Conservation (phyloP, 306 rosid genomes). For the Macrotyloma uniflorum region DNA sequence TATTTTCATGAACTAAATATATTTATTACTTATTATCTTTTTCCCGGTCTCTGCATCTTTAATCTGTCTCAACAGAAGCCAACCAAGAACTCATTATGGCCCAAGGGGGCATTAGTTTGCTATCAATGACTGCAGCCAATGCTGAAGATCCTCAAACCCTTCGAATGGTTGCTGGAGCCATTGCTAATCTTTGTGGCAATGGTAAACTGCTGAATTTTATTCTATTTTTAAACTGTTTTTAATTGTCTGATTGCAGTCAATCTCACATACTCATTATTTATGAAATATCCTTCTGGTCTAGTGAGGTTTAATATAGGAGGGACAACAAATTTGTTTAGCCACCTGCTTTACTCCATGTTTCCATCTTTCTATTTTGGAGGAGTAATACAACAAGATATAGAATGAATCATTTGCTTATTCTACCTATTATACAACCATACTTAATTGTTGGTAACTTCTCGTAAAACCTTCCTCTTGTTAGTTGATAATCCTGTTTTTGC, state of each 20-base stretch:
- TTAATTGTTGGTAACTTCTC: not conserved
- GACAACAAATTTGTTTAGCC: constrained; percentile 31
- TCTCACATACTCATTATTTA: constrained; percentile 1
- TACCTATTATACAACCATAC: not conserved
- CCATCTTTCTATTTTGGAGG: constrained; percentile 16
- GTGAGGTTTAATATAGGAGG: constrained; percentile 8
- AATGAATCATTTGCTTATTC: constrained; percentile 14
- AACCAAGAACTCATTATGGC: constrained; percentile 98
- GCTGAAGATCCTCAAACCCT: constrained; percentile 99
- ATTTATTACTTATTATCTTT: constrained; percentile 22
- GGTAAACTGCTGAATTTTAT: constrained; percentile 60
- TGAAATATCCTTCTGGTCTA: constrained; percentile 24
- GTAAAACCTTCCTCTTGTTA: not conserved
- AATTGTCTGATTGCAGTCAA: not conserved
- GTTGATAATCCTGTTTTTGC: constrained; percentile 15
- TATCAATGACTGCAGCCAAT: constrained; percentile 77
- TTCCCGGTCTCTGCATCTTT: constrained; percentile 31
- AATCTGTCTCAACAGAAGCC: constrained; percentile 67
- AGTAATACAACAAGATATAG: constrained; percentile 1
- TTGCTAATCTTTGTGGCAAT: constrained; percentile 97
- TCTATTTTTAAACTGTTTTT: constrained; percentile 25
- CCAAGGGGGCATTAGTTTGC: constrained; percentile 91
- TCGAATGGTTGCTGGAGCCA: constrained; percentile 98
- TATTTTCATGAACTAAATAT: not conserved
- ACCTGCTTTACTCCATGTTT: constrained; percentile 12